phyloP scores from a whole-genome alignment of 2,329 filamentous ascomycete species.

The Clathrospora elynae region DNA sequence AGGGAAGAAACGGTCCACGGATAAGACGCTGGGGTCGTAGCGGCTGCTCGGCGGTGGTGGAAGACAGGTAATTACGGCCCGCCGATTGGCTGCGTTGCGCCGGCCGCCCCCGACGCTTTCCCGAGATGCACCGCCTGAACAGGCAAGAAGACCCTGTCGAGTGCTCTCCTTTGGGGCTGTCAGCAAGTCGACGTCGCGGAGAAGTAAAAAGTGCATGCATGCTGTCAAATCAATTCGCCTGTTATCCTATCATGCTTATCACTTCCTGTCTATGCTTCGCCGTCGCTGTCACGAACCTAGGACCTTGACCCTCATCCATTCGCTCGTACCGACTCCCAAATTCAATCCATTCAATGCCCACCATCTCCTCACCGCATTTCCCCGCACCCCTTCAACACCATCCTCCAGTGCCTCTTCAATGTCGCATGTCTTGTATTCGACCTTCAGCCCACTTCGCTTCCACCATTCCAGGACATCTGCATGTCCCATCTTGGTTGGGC shows the following conservation, averaged over 20 bases:
- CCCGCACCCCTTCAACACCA: conserved; percentile 70
- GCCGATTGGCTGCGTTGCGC: conserved; percentile 20
- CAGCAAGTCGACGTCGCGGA: conserved; percentile 2
- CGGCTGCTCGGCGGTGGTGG: conserved; percentile 12
- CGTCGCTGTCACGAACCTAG: conserved; percentile 49
- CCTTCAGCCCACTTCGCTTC: conserved; percentile 74
- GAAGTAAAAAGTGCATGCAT: neutral
- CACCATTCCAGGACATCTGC: conserved; percentile 90
- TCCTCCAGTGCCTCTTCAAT: conserved; percentile 95
- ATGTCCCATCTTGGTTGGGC: conserved; percentile 85
- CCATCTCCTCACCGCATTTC: conserved; percentile 78
- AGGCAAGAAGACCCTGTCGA: conserved; percentile 24
- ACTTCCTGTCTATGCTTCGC: neutral
- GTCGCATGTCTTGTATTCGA: conserved; percentile 93
- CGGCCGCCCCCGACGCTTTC: conserved; percentile 13
- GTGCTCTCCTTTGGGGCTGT: conserved; percentile 7
- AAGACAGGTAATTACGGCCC: conserved; percentile 19
- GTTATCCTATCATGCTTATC: conserved; percentile 1
- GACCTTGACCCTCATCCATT: conserved; percentile 85
- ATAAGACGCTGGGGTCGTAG: conserved; percentile 22
- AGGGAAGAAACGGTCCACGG: conserved; percentile 9
- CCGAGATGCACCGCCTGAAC: conserved; percentile 12
- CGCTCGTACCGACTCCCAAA: conserved; percentile 78
- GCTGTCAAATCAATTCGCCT: neutral
- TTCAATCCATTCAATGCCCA: conserved; percentile 87